A percentile compares a stretch with the other conserved stretches of the same genome.
Evolutionary conservation across 257 asterid genomes (phyloP).

Genomic region (Gardenia jasminoides): DNA sequence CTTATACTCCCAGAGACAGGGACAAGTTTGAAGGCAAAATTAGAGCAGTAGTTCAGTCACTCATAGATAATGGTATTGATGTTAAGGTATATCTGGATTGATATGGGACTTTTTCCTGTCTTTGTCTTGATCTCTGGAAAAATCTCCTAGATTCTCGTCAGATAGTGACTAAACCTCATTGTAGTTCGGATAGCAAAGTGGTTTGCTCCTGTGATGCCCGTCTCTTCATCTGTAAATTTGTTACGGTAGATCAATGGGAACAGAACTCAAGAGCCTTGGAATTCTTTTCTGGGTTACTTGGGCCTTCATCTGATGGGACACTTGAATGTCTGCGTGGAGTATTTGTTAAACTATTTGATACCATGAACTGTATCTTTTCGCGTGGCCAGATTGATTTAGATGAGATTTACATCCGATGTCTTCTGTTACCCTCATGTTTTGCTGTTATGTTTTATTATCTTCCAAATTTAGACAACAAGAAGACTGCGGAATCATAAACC

Average conservation of each 20-base stretch:
- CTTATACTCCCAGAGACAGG: conserved; percentile 84
- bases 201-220: neutral
- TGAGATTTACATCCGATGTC: too few relatives aligned
- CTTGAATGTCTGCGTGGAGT: neutral
- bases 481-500: neutral
- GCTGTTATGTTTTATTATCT: too few relatives aligned
- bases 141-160: neutral
- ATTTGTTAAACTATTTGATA: neutral
- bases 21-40: conserved; percentile 97
- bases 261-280: neutral
- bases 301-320: neutral
- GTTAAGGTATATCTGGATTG: conserved; percentile 81
- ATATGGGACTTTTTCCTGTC: conserved; percentile 14
- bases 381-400: neutral
- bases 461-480: too few relatives aligned
- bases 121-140: neutral
- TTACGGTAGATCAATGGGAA: neutral
- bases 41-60: conserved; percentile 92
- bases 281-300: neutral
- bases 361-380: neutral
- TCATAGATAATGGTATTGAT: conserved; percentile 89
- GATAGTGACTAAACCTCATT: neutral
- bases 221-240: neutral
- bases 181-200: neutral
- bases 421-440: neutral